phyloP scores from a whole-genome alignment of 257 asterid genomes.

The Salvia hispanica region DNA sequence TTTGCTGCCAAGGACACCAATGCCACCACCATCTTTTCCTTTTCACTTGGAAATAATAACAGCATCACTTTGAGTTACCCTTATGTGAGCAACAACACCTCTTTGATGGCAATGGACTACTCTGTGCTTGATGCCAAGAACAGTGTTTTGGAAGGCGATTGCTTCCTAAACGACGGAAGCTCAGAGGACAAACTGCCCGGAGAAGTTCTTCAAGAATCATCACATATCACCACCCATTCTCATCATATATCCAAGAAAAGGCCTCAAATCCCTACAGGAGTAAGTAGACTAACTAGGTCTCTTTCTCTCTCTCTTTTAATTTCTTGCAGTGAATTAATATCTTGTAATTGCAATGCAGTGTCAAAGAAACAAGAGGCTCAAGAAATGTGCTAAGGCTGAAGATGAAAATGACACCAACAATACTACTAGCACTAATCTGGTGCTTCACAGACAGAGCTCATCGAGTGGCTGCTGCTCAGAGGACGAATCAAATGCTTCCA shows the following conservation, averaged over 20 bases:
- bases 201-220: constrained; percentile 30
- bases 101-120: constrained; percentile 39
- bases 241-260: constrained; percentile 49
- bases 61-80: too few species aligned
- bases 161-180: constrained; percentile 41
- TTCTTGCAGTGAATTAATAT: constrained; percentile 15
- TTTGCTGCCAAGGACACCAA: constrained; percentile 32
- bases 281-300: constrained; percentile 20
- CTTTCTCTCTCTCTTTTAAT: background rate
- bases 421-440: constrained; percentile 1
- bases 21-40: constrained; percentile 32
- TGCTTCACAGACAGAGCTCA: constrained; percentile 34
- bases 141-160: constrained; percentile 39
- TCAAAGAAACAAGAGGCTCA: constrained; percentile 45
- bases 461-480: constrained; percentile 40
- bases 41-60: constrained; percentile 27
- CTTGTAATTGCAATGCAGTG: constrained; percentile 33
- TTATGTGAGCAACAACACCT: constrained; percentile 11
- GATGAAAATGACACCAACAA: constrained; percentile 29
- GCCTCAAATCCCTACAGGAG: constrained; percentile 41
- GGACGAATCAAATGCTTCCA: constrained; percentile 38
- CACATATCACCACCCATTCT: too few species aligned
- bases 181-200: constrained; percentile 29
- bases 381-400: constrained; percentile 39
- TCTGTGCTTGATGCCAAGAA: constrained; percentile 29